A percentile compares a stretch with the other conserved stretches of the same genome.
Evolutionary conservation across 768 basidiomycete genomes (phyloP).

Genomic region (Scleroderma bovista): DNA sequence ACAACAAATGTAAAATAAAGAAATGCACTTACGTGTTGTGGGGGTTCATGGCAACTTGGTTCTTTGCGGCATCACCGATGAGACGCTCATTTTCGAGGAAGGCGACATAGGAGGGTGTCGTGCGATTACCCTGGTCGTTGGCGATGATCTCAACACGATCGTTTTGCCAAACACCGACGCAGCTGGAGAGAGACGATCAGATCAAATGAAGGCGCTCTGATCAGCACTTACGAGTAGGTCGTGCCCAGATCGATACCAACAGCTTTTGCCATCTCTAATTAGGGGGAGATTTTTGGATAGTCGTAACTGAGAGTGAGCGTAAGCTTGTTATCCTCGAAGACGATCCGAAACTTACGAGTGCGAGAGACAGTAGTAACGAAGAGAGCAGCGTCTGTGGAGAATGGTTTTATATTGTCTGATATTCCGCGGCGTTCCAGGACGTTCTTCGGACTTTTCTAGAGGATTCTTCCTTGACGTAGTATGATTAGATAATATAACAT

Average conservation of each 20-base stretch:
- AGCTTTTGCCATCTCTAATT: conserved; percentile 46
- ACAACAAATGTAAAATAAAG: neutral
- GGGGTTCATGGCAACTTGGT: conserved; percentile 98
- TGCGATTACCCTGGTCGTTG: conserved; percentile 92
- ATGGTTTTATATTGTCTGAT: conserved; percentile 23
- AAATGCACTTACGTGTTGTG: conserved; percentile 62
- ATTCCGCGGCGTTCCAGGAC: conserved; percentile 30
- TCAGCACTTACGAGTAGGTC: conserved; percentile 72
- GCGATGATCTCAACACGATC: conserved; percentile 99
- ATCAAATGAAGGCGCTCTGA: conserved; percentile 6
- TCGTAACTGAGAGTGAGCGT: conserved; percentile 4
- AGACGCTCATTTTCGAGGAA: conserved; percentile 95
- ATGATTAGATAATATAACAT: conserved; percentile 28
- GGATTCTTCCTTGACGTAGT: conserved; percentile 26
- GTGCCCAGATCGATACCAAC: conserved; percentile 90
- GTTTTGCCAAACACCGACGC: conserved; percentile 99
- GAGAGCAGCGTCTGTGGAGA: neutral
- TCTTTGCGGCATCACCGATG: conserved; percentile 99
- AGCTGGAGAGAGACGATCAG: conserved; percentile 42
- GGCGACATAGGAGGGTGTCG: conserved; percentile 93
- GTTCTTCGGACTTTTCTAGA: conserved; percentile 30
- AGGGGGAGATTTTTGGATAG: too few relatives aligned
- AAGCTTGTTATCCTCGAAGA: neutral
- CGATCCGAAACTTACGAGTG: conserved; percentile 15
- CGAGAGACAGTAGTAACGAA: conserved; percentile 11